Evolutionary conservation across 495 filamentous ascomycete genomes (phyloP).

Genomic region (Xylaria bambusicola): DNA sequence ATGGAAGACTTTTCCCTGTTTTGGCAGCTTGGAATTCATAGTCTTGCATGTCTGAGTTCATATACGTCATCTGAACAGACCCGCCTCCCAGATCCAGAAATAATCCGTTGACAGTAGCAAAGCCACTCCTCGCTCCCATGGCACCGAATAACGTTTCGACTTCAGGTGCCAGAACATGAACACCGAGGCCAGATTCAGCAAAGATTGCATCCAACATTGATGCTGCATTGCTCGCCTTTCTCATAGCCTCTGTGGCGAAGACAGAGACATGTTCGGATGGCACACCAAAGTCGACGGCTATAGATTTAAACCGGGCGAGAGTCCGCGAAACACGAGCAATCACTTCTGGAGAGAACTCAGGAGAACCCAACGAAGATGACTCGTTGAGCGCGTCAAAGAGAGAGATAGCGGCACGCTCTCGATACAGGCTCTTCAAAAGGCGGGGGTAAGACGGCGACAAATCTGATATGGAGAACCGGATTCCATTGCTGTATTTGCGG

Average conservation of each 20-base stretch:
- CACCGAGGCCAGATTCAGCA: constrained; percentile 60
- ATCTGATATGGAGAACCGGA: constrained; percentile 88
- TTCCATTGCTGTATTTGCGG: constrained; percentile 70
- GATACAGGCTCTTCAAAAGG: constrained; percentile 74
- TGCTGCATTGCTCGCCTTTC: constrained; percentile 72
- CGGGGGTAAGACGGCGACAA: constrained; percentile 69
- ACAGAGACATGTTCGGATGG: constrained; percentile 63
- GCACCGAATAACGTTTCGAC: constrained; percentile 84
- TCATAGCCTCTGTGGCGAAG: constrained; percentile 87
- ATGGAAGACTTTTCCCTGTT: constrained; percentile 65
- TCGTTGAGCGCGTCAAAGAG: constrained; percentile 81
- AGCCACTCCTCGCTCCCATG: constrained; percentile 78
- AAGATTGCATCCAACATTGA: constrained; percentile 67
- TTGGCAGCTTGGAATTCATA: constrained; percentile 52
- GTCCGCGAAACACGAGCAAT: constrained; percentile 65
- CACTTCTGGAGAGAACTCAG: constrained; percentile 62
- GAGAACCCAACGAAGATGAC: constrained; percentile 39
- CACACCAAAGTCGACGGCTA: constrained; percentile 72
- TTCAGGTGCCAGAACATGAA: constrained; percentile 72
- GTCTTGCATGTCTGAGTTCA: constrained; percentile 54
- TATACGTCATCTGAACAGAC: constrained; percentile 87
- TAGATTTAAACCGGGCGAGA: constrained; percentile 69
- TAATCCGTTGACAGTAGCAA: constrained; percentile 60
- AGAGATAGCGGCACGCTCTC: constrained; percentile 76
- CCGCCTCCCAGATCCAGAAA: constrained; percentile 91